Evolutionary conservation across 306 rosid genomes (phyloP), one percentile per base, ranked within the genome.

Genomic region (Cyamopsis tetragonoloba): DNA sequence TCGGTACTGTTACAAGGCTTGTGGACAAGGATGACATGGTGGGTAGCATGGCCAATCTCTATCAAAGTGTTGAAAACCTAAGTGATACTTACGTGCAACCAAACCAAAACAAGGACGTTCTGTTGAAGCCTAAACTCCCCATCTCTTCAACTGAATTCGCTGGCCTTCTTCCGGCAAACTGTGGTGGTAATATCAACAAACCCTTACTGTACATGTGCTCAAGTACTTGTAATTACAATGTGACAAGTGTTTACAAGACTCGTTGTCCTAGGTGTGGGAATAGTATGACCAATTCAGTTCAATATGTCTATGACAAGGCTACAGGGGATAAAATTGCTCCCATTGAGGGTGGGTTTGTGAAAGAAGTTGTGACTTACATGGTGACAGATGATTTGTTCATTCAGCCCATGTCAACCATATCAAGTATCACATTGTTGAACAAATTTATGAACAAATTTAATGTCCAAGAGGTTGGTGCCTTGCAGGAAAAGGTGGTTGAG

Each of bases 301-400:
- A 0, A 0, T 41, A 6, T 31, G 18, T 66, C 4, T 49, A 19
- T 0, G 3, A 3, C 0, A 5, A 5, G 0, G 19, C 3, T 41
- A 9, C 15, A 9, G 14, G 4, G 12, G 2, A 12, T 3, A 6
- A 2, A 0, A 46, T n/a, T 0, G 5, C 14, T 17, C 2, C 26
- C 4, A 19, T 17, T 0, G 13, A 43, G 0, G 27, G 24, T 24
- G 83, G 88, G 0, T 80, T 56, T 39, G 85, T 80, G 20, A 77
- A 73, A 47, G 83, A 53, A 4, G 60, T 77, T 0, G 73, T 74
- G 3, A 80, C 82, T 0, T 77, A 80, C 31, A 80, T 72, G 74
- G 80, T 77, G 12, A 84, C 58, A 77, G 83, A 80, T 67, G 85
- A 84, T 50, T 56, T 84, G 5, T 49, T 41, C 0, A 57, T 83